phyloP scores from a whole-genome alignment of 1,139 yeast species.

The Nakaseomyces nivariensis region DNA sequence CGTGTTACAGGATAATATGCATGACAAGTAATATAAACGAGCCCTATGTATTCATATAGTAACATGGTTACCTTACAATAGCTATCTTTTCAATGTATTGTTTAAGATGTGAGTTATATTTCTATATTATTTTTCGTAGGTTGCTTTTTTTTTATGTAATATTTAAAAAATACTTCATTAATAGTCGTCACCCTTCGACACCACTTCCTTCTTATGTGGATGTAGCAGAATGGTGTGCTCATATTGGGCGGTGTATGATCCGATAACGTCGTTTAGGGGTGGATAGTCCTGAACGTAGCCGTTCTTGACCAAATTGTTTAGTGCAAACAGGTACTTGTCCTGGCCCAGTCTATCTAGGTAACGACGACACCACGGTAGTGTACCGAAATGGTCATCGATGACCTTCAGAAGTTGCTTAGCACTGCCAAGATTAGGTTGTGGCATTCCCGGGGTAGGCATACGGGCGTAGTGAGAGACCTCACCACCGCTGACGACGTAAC shows the following conservation, averaged over 20 bases:
- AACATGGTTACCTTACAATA: too few relatives aligned
- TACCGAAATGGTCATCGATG: constrained; percentile 77
- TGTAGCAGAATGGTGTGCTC: constrained; percentile 90
- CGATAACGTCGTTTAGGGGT: constrained; percentile 80
- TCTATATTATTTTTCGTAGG: too few relatives aligned
- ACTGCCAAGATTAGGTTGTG: constrained; percentile 50
- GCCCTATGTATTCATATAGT: too few relatives aligned
- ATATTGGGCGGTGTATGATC: constrained; percentile 89
- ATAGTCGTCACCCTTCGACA: constrained; percentile 90
- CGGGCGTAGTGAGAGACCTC: constrained; percentile 91
- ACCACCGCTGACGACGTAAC: constrained; percentile 76
- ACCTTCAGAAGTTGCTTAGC: constrained; percentile 58
- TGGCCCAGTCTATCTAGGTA: constrained; percentile 88
- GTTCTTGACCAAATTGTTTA: constrained; percentile 73
- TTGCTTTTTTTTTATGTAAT: too few relatives aligned
- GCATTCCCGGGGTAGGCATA: constrained; percentile 37
- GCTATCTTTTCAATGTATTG: too few relatives aligned
- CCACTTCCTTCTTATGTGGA: constrained; percentile 88
- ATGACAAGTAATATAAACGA: too few relatives aligned
- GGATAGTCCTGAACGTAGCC: constrained; percentile 91
- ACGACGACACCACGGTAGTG: constrained; percentile 93
- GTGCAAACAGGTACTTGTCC: constrained; percentile 82
- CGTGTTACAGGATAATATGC: not conserved
- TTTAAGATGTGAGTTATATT: too few relatives aligned
- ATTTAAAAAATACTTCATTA: constrained; percentile 23